A percentile compares a stretch with the other conserved stretches of the same genome.
Evolutionary conservation across 2,329 filamentous ascomycete genomes (phyloP).

Genomic region (Fusarium sp.): DNA sequence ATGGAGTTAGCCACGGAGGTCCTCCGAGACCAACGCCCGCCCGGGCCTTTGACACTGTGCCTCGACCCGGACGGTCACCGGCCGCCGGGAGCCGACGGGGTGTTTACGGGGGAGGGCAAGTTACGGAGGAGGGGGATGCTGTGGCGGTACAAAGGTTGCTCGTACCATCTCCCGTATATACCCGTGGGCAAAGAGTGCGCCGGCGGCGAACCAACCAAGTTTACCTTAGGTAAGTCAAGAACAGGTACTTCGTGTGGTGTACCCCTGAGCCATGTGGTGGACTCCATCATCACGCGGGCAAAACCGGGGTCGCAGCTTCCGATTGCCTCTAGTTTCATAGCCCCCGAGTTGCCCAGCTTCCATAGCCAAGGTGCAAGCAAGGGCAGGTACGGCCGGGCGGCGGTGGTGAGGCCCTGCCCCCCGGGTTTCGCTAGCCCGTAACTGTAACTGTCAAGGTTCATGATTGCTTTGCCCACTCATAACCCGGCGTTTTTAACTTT

Average conservation of each 20-base stretch:
- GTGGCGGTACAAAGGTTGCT: not conserved
- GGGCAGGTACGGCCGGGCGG: slow-evolving; percentile 2
- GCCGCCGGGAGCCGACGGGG: slow-evolving; percentile 30
- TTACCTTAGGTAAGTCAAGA: not conserved
- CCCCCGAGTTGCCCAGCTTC: slow-evolving; percentile 34
- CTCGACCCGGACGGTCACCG: slow-evolving; percentile 17
- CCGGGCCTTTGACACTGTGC: slow-evolving; percentile 7
- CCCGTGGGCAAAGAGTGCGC: not conserved
- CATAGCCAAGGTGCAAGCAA: not conserved
- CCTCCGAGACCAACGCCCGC: slow-evolving; percentile 28
- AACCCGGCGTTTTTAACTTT: slow-evolving; percentile 11
- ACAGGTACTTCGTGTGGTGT: slow-evolving; percentile 6
- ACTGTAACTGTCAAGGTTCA: not conserved
- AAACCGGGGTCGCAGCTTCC: slow-evolving; percentile 41
- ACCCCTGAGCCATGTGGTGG: slow-evolving; percentile 4
- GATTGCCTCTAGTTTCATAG: slow-evolving; percentile 30
- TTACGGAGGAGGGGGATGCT: slow-evolving; percentile 1
- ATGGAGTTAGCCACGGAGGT: slow-evolving; percentile 24
- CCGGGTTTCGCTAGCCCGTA: slow-evolving; percentile 10
- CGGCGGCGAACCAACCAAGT: slow-evolving; percentile 11
- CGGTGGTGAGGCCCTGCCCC: slow-evolving; percentile 15
- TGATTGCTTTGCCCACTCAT: not conserved
- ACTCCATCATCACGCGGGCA: slow-evolving; percentile 35
- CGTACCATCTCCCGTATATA: slow-evolving; percentile 9
- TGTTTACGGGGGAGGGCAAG: slow-evolving; percentile 13